Evolutionary conservation across 805 yeast genomes (phyloP), one percentile per base, ranked within the genome.

Genomic region (Deakozyma indianensis): DNA sequence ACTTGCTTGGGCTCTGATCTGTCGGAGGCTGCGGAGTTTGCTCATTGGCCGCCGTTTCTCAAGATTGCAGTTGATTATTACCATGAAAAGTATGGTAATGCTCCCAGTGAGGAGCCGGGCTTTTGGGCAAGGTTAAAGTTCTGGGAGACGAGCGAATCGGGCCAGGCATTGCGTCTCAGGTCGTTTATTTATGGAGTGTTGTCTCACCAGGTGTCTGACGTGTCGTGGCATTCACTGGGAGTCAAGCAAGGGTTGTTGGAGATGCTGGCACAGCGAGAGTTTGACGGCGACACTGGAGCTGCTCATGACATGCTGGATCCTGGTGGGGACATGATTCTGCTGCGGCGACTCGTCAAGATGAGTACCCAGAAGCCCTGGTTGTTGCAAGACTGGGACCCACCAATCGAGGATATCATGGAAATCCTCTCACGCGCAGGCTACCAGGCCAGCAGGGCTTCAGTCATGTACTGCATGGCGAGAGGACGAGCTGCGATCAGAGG

Each of bases 31-130:
- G 80, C 83, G 2, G 87, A 80, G 56, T 71, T 64, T 23, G 66
- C 78, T 0, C 86, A 80, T 55, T 80, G 87, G 86, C 84, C 85
- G 0, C 78, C 79, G 1, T 79, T 78, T 53, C 51, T 79, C 14
- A 57, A 63, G 3, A 57, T 59, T 2, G 75, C 78, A 0, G 70
- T 74, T 3, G 50, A 63, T 3, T 60, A 70, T 41, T 74, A 74
- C 58, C 57, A 60, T 23, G 60, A 63, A 23, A 56, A 56, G 44
- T 61, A 64, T 28, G 25, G 38, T 16, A 22, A 43, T 21, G 28
- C 7, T 9, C 28, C 7, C 28, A 9, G 14, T 9, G 28, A 25
- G 14, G 18, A n/a, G 18, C 5, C 18, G 7, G 5, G 5, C 5
- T n/a, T n/a, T 9, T 11, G 11, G 11, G 18, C 9, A 5, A 7